phyloP scores from a whole-genome alignment of 345 rosid genomes.

The Eucalyptus erythrocorys region DNA sequence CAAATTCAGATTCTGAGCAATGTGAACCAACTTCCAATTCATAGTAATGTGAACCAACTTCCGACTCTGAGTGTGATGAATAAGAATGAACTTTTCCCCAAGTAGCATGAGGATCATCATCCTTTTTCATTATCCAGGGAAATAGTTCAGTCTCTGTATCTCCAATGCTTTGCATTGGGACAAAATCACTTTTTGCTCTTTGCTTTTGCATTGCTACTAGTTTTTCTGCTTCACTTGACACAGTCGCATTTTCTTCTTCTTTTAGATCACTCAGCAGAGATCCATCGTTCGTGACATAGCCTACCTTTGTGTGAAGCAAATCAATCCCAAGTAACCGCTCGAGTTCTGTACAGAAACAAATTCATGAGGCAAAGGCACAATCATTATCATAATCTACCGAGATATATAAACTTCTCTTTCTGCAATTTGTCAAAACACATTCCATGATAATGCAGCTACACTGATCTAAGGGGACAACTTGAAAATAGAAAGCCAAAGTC shows the following conservation, averaged over 20 bases:
- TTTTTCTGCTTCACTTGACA: neutral
- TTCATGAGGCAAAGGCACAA: neutral
- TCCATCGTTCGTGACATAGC: neutral
- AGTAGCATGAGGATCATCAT: neutral
- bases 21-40: neutral
- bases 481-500: neutral
- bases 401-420: neutral
- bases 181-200: neutral
- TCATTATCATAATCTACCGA: neutral
- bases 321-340: rapidly evolving
- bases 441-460: neutral
- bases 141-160: neutral
- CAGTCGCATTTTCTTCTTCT: rapidly evolving
- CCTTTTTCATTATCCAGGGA: neutral
- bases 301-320: neutral
- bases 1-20: neutral
- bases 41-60: neutral
- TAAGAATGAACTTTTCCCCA: neutral
- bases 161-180: neutral
- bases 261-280: neutral
- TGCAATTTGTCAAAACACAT: too few species aligned
- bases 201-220: neutral
- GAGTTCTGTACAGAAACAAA: neutral
- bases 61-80: neutral
- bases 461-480: neutral